These are phyloP conservation scores for Bauhinia variegata DNA, from an alignment of 306 rosid species.

Conservation along the genomic window DNA sequence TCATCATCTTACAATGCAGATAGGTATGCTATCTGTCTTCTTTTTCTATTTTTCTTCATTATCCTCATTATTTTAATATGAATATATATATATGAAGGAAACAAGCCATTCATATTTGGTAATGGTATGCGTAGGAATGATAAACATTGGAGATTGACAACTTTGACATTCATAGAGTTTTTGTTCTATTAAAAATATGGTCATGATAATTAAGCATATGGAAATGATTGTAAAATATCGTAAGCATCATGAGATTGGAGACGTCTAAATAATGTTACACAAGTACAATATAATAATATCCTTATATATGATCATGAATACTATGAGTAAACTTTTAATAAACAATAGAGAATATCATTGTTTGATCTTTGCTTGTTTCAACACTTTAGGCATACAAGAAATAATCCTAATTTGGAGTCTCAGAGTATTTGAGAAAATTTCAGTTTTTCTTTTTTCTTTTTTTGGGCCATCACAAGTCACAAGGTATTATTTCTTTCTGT, in stretches of 20 bases:
- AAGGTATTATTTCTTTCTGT: constrained; percentile 25
- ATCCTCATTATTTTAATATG: constrained; percentile 33
- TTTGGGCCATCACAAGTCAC: neutral
- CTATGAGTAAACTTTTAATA: neutral
- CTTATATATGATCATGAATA: neutral
- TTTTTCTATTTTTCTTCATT: too few species aligned
- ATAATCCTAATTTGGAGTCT: constrained; percentile 1
- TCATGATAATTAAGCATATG: constrained; percentile 14
- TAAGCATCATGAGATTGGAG: constrained; percentile 50
- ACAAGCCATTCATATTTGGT: neutral
- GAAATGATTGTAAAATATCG: constrained; percentile 19
- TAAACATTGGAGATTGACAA: constrained; percentile 41
- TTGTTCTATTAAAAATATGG: constrained; percentile 15
- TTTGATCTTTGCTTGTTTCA: too few species aligned
- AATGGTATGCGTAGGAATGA: constrained; percentile 33
- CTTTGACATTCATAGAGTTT: constrained; percentile 44
- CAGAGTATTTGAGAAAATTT: neutral
- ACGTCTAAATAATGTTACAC: constrained; percentile 20
- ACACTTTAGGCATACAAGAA: neutral
- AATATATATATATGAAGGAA: constrained; percentile 9
- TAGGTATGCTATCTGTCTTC: constrained; percentile 43
- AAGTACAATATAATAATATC: neutral
- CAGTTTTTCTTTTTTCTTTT: neutral
- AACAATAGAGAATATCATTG: constrained; percentile 12
- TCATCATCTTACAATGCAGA: constrained; percentile 95